Evolutionary conservation across 108 stramenopile species (phyloP), one percentile per base, ranked within the genome.

Genomic region (Cyclotella choctawhatcheeana): DNA sequence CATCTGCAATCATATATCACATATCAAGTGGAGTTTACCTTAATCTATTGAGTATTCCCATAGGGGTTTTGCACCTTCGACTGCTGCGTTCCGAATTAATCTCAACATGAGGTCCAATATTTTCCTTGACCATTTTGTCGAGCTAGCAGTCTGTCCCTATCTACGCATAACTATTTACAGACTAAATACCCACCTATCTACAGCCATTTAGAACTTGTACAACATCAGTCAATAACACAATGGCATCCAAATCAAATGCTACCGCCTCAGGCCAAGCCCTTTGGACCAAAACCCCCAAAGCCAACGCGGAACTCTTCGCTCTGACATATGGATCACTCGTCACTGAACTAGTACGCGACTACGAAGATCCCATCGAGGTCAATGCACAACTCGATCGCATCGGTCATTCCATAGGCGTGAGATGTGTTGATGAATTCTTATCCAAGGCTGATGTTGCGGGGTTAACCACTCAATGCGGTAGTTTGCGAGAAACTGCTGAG

Each of bases 261-360:
- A 62, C 86, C 43, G 69, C 81, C 45, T 74, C 81, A 43, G 89
- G 89, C 40, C 84, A 85, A 35, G 68, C 76, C 1, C 81, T 94
- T 10, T 96, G 96, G 96, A 51, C 79, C 17, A 89, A 93, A 55
- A 84, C 84, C 56, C 88, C 93, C 65, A 95, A 94, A 62, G 86
- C 88, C 54, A 98, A 98, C 73, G 96, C 97, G 32, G 98, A 98
- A 73, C 83, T 99, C 21, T 97, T 99, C 71, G 89, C 97, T 27
- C 70, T 99, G 34, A 99, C 98, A 17, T 99, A 99, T 77, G 98
- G 98, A 30, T 89, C 95, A 16, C 77, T 99, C 69, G 93, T 99
- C 10, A 91, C 89, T 44, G 95, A 97, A 82, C 79, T 99, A 1
- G 71, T 97, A 3, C 85, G 93, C 30, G 96, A 97, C 71, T 86